Evolutionary conservation across 1,284 basidiomycete genomes (phyloP).

Genomic region (Apiotrichum siamense): DNA sequence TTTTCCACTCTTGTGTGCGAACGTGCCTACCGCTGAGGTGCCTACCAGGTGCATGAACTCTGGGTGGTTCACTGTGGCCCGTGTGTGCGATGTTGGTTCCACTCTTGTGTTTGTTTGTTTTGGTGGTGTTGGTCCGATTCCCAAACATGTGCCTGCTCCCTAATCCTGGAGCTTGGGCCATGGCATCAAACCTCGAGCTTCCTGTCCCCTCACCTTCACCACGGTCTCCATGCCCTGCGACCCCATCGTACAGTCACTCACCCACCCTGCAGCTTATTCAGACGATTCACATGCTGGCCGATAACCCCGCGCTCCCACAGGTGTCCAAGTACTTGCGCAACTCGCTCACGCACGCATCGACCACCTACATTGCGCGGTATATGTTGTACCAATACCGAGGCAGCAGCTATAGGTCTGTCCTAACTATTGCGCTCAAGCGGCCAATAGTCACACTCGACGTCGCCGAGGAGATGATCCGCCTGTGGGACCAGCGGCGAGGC

Average conservation of each 20-base stretch:
- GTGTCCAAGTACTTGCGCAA: constrained; percentile 53
- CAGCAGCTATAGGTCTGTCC: constrained; percentile 18
- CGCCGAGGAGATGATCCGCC: constrained; percentile 23
- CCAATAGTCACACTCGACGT: constrained; percentile 31
- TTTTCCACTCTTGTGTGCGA: too few relatives aligned
- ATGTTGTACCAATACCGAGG: constrained; percentile 28
- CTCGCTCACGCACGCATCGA: constrained; percentile 50
- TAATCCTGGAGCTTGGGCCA: too few relatives aligned
- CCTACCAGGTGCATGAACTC: too few relatives aligned
- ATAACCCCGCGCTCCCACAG: constrained; percentile 57
- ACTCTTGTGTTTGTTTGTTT: neutral
- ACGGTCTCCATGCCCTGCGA: too few relatives aligned
- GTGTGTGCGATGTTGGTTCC: neutral
- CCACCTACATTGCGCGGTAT: constrained; percentile 27
- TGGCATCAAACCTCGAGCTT: too few relatives aligned
- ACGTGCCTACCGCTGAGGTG: too few relatives aligned
- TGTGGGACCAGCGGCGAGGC: constrained; percentile 29
- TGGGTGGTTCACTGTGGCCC: too few relatives aligned
- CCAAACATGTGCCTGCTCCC: too few relatives aligned
- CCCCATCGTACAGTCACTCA: neutral
- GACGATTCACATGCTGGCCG: constrained; percentile 62
- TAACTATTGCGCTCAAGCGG: constrained; percentile 28
- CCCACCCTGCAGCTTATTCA: constrained; percentile 59
- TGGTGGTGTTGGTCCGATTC: too few relatives aligned
- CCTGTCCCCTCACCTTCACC: too few relatives aligned